Conservation (phyloP, 164 flowering plant genomes). For the Liquidambar formosana region DNA sequence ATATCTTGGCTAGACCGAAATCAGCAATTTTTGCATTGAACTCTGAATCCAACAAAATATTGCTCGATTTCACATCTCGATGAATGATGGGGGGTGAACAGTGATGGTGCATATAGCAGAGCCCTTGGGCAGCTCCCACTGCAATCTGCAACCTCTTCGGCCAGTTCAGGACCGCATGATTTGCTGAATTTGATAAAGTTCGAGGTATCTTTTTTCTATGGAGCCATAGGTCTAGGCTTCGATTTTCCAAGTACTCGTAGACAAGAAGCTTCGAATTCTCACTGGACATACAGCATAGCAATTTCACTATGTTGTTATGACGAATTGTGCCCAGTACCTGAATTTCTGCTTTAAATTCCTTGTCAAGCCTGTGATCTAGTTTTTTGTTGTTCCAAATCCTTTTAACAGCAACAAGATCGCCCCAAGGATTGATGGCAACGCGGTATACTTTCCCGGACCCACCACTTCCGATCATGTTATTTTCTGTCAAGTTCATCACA, state of each 20-base stretch:
- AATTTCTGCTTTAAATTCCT: slow-evolving; percentile 32
- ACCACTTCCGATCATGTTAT: slow-evolving; percentile 56
- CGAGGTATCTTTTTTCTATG: slow-evolving; percentile 25
- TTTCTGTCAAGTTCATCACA: slow-evolving; percentile 33
- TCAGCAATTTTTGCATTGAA: slow-evolving; percentile 76
- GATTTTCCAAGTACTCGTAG: slow-evolving; percentile 67
- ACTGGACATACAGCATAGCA: slow-evolving; percentile 58
- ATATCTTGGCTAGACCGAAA: slow-evolving; percentile 68
- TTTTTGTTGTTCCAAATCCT: slow-evolving; percentile 26
- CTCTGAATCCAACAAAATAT: slow-evolving; percentile 59
- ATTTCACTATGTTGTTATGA: slow-evolving; percentile 64
- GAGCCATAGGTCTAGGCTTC: slow-evolving; percentile 65
- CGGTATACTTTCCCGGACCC: slow-evolving; percentile 26
- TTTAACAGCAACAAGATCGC: slow-evolving; percentile 60
- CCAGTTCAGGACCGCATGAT: slow-evolving; percentile 46
- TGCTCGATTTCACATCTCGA: slow-evolving; percentile 77
- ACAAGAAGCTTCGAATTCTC: slow-evolving; percentile 62
- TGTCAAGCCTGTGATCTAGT: too few species aligned
- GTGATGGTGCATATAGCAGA: slow-evolving; percentile 72
- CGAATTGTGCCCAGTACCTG: slow-evolving; percentile 51
- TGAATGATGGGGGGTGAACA: slow-evolving; percentile 66
- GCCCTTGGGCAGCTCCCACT: slow-evolving; percentile 72
- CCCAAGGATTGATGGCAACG: slow-evolving; percentile 22
- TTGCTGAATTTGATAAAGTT: slow-evolving; percentile 1
- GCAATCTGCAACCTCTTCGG: slow-evolving; percentile 64